Base-by-base conservation (phyloP, 1,284 basidiomycete species). In the Grifola frondosa region DNA sequence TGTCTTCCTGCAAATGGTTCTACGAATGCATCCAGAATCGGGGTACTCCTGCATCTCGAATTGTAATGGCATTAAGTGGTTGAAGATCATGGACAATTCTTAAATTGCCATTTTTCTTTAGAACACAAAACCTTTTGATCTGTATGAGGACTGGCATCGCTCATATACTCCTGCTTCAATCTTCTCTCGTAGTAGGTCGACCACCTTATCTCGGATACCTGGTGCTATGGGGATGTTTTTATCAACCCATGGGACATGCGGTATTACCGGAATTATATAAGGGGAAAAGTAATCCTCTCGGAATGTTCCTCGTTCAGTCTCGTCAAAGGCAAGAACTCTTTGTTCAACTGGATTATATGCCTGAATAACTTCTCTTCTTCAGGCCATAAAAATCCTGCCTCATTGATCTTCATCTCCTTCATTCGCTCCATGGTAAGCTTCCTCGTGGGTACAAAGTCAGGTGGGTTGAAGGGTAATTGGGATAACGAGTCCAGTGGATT, bases 111-210 rank as follows among this genome's bases (percentile, higher is more conserved):
- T 51, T 53, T 30, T 59, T 60, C 46, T 67, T 65, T 9, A 55
- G 15, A 0, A 75, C 60, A 40, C 64, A 71, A 34, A 75, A 74
- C 70, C 68, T 11, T 56, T 8, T 0, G 62, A 68, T 0, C 58
- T 43, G 38, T 75, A 74, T 0, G 70, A 59, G 0, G 62, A 53
- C 1, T 62, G 43, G 0, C 53, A 60, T 0, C 52, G 59, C 41
- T 69, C 59, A 30, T 65, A 66, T 0, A 64, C 54, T 3, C 64
- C 59, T 0, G 52, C 52, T 19, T 17, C 40, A 2, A 50, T 49
- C 31, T 53, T 53, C 24, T 53, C 44, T 16, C 38, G 56, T 2
- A 72, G 30, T 0, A 69, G 28, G 0, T 63, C 52, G 5, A 66
- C 56, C 0, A 71, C 63, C 31, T 68, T 46, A 1, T 62, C 55